Base-by-base conservation (phyloP, 2,329 filamentous ascomycete species). In the Xylogone sp. region DNA sequence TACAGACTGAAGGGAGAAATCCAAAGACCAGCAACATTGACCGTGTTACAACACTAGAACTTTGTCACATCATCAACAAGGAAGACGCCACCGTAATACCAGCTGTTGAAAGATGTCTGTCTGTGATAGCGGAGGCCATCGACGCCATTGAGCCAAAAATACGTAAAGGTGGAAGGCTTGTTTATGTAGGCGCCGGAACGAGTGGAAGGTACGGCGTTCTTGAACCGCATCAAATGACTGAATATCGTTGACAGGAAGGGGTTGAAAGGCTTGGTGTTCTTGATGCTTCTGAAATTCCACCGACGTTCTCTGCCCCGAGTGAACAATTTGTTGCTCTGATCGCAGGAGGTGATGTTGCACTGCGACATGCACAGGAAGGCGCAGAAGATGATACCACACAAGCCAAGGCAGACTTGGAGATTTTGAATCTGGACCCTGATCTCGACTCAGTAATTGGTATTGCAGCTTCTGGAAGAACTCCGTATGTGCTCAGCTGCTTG, bases 151-250 rank as follows among this genome's bases (percentile, higher is more conserved):
- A 62, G 10, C 56, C 55, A 2, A 64, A 67, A 3, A 64, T 71
- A 16, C 60, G 60, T n/a, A 46, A 44, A 12, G 66, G 69, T 19
- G 69, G 70, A 19, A 58, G 69, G 50, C 62, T 71, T 34, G 45
- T 68, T 7, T 70, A 71, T 54, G 67, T 71, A n/a, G 71, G 71
- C 9, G 72, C 71, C 2, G 71, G 72, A 13, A 74, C 71, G 2
- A 75, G 72, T 53, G 70, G 72, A 49, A 68, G 71, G 68, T 71
- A 52, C 45, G 24, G 18, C 43, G 18, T 6, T n/a, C n/a, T n/a
- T n/a, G n/a, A n/a, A n/a, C 27, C 18, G 20, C 21, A 21, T 19
- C 2, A 45, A 21, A 6, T 21, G 20, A 18, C 29, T 2, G 34
- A 18, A 42, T 45, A 50, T 20, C 8, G 18, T 42, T 34, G 27